A percentile compares a stretch with the other conserved stretches of the same genome.
Evolutionary conservation across 2,329 filamentous ascomycete species (phyloP).

Genomic region (Dothideomycetes sp.): DNA sequence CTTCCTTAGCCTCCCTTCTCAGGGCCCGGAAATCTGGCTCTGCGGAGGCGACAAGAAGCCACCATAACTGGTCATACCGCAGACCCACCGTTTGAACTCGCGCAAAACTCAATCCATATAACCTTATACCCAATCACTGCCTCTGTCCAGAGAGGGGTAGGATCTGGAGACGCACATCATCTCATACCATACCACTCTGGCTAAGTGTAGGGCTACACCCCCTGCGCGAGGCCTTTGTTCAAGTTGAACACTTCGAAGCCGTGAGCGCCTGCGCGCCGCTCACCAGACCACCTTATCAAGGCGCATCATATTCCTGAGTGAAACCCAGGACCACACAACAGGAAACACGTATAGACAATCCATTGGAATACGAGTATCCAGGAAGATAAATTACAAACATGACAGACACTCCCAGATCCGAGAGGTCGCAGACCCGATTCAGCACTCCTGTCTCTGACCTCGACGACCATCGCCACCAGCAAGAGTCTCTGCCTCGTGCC

Average conservation of each 20-base stretch:
- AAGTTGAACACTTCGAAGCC: conserved; percentile 42
- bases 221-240: conserved; percentile 40
- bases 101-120: too few relatives aligned
- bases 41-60: conserved; percentile 95
- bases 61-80: conserved; percentile 64
- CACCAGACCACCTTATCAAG: conserved; percentile 24
- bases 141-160: conserved; percentile 1
- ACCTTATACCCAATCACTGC: conserved; percentile 21
- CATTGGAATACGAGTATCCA: not conserved
- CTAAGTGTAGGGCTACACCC: conserved; percentile 37
- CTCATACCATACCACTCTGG: too few relatives aligned
- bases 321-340: not conserved
- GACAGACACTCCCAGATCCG: conserved; percentile 56
- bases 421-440: conserved; percentile 55
- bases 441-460: conserved; percentile 69
- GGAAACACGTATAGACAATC: not conserved
- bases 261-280: conserved; percentile 48
- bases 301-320: conserved; percentile 1
- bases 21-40: conserved; percentile 86
- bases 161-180: conserved; percentile 6
- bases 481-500: conserved; percentile 49
- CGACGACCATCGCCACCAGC: conserved; percentile 74
- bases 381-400: conserved; percentile 31
- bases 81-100: conserved; percentile 20
- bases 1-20: conserved; percentile 76